Evolutionary conservation across 2,329 filamentous ascomycete species (phyloP), one percentile per base, ranked within the genome.

Genomic region (Coleophoma cylindrospora): DNA sequence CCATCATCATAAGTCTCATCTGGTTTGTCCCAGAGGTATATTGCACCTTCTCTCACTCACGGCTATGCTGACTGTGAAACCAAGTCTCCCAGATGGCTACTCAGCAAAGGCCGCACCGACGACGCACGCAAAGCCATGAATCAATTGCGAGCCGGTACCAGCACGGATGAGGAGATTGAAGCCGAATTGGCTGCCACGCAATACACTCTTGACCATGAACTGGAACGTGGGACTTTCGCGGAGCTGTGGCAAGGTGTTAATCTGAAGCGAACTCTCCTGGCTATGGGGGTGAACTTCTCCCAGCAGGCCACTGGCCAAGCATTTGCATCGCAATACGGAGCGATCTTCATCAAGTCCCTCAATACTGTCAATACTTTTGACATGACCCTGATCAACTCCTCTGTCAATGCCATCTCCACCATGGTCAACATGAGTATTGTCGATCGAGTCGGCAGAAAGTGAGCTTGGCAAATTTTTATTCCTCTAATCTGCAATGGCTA

Each of bases 51-150:
- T 22, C n/a, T 3, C 21, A 44, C 4, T 27, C 4, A 27, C 17
- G 43, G 3, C 9, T 13, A 15, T 15, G 12, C 11, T 44, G 3
- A 34, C 21, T 34, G 11, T 27, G 10, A 27, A 3, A 10, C 32
- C 17, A 15, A 66, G 58, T 57, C 52, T 15, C 52, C 63, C 7
- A 55, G 59, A 2, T 68, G 66, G 66, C 61, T 68, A 2, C 51
- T 66, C 1, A 54, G 55, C 11, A 49, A 57, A 33, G 59, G 56
- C 19, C 57, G 62, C 11, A 38, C 54, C 1, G 62, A 67, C 10
- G 66, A 68, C 12, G 65, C 66, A 3, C 38, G 60, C 12, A n/a
- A 32, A 1, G 54, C 58, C 3, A 53, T 69, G 11, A 48, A 53
- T 1, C 54, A 47, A 11, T 55, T 68, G 7, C 61, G 60, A 19